Conservation (phyloP, 768 basidiomycete species). For the Calocybe indica region DNA sequence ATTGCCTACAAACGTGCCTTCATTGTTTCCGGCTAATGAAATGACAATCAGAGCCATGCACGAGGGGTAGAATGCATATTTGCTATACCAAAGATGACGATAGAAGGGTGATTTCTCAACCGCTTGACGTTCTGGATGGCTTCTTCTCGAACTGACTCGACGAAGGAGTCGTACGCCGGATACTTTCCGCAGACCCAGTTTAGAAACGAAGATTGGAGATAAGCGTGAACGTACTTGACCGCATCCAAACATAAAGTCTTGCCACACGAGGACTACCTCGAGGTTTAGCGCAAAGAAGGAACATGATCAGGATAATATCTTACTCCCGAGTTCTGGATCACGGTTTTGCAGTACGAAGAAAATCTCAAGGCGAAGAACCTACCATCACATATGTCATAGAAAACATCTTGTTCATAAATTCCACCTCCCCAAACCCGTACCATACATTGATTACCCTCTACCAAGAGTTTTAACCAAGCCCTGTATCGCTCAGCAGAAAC, state of each 20-base stretch:
- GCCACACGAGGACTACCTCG: constrained; percentile 79
- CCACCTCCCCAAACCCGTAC: constrained; percentile 94
- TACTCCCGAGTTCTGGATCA: constrained; percentile 58
- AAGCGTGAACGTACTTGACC: constrained; percentile 56
- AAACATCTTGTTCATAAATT: constrained; percentile 74
- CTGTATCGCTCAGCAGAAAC: constrained; percentile 55
- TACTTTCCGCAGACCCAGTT: constrained; percentile 42
- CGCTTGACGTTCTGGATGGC: constrained; percentile 81
- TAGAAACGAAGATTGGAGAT: not conserved
- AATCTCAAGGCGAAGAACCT: constrained; percentile 10
- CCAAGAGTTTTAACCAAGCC: constrained; percentile 78
- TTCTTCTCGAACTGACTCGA: constrained; percentile 69
- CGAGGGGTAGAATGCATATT: not conserved
- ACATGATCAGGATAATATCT: constrained; percentile 9
- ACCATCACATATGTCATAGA: constrained; percentile 86
- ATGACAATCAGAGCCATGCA: not conserved
- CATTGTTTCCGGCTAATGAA: constrained; percentile 72
- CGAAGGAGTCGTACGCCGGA: constrained; percentile 79
- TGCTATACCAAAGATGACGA: constrained; percentile 77
- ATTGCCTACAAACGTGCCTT: constrained; percentile 35
- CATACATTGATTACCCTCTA: constrained; percentile 91
- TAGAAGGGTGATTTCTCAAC: constrained; percentile 79
- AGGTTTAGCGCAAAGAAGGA: not conserved
- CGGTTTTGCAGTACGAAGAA: not conserved
- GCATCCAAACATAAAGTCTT: constrained; percentile 97